These are phyloP conservation scores for Kodamaea lidongshanica DNA, from an alignment of 805 yeast species.

Conservation along the genomic window DNA sequence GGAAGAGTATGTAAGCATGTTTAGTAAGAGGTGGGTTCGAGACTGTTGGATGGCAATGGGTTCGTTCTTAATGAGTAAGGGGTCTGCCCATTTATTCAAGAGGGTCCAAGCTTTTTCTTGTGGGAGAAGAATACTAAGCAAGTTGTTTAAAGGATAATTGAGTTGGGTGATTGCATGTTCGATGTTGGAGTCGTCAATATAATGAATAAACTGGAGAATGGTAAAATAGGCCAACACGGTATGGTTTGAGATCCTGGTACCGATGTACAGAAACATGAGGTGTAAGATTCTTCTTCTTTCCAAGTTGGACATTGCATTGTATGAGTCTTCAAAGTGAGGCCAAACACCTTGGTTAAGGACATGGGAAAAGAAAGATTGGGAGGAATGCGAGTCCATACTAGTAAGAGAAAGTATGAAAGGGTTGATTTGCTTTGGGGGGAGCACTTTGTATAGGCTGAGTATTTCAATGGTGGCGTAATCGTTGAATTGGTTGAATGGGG, in stretches of 20 bases:
- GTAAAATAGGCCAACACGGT: conserved; percentile 15
- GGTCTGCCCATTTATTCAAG: conserved; percentile 24
- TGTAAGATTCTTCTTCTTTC: conserved; percentile 20
- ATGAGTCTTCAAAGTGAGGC: conserved; percentile 12
- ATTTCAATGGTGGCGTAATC: conserved; percentile 16
- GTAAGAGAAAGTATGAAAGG: too few relatives aligned
- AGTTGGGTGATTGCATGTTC: conserved; percentile 4
- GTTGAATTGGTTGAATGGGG: conserved; percentile 15
- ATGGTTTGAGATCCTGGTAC: too few relatives aligned
- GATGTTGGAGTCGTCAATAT: conserved; percentile 13
- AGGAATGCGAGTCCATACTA: conserved; percentile 16
- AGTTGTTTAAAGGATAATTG: conserved; percentile 11
- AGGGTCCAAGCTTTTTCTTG: background rate
- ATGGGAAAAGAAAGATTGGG: conserved; percentile 12
- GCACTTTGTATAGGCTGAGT: too few relatives aligned
- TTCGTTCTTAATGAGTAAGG: conserved; percentile 29
- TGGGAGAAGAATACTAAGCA: conserved; percentile 12
- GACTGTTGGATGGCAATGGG: conserved; percentile 40
- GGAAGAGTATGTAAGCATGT: conserved; percentile 22
- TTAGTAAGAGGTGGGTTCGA: conserved; percentile 43
- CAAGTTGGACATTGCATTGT: conserved; percentile 18
- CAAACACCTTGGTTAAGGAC: conserved; percentile 11
- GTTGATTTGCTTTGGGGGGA: too few relatives aligned
- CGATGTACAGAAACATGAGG: conserved; percentile 14
- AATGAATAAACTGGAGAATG: conserved; percentile 13